Percentiles rank a stretch among this genome's conserved stretches.
Evolutionary conservation across 495 filamentous ascomycete genomes (phyloP).

Genomic region (Hypoxylon intermedium): DNA sequence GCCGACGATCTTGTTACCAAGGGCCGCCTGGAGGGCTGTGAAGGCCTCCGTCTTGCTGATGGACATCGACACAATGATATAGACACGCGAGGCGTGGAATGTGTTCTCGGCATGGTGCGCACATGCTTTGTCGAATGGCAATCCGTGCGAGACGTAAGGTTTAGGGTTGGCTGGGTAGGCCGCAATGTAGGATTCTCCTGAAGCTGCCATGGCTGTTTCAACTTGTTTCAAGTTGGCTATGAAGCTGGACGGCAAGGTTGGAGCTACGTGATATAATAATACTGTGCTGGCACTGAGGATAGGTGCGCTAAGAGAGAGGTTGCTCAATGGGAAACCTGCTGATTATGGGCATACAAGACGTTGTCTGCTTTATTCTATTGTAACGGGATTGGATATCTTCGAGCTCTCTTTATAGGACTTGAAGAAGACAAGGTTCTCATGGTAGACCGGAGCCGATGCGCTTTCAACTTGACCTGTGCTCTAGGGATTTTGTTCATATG

Average conservation of each 20-base stretch:
- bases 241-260: conserved; percentile 6
- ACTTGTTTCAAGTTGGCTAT: conserved; percentile 20
- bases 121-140: conserved; percentile 59
- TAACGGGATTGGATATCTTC: background rate
- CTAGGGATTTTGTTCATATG: too few relatives aligned
- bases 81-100: conserved; percentile 61
- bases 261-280: background rate
- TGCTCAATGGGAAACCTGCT: background rate
- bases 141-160: conserved; percentile 55
- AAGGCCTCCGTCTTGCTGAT: conserved; percentile 62
- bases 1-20: conserved; percentile 60
- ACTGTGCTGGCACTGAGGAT: background rate
- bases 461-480: too few relatives aligned
- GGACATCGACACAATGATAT: conserved; percentile 67
- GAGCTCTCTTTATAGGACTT: conserved; percentile 8
- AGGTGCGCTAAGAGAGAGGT: background rate
- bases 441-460: conserved; percentile 29
- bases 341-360: background rate
- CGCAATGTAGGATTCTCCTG: conserved; percentile 25
- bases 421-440: background rate
- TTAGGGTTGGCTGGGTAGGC: conserved; percentile 15
- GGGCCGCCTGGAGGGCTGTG: conserved; percentile 49
- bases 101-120: conserved; percentile 57
- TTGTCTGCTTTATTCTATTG: background rate
- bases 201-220: conserved; percentile 26